Percentiles rank a stretch among this genome's conserved stretches.
Evolutionary conservation across 257 asterid genomes (phyloP).

Genomic region (Cruciata laevipes): DNA sequence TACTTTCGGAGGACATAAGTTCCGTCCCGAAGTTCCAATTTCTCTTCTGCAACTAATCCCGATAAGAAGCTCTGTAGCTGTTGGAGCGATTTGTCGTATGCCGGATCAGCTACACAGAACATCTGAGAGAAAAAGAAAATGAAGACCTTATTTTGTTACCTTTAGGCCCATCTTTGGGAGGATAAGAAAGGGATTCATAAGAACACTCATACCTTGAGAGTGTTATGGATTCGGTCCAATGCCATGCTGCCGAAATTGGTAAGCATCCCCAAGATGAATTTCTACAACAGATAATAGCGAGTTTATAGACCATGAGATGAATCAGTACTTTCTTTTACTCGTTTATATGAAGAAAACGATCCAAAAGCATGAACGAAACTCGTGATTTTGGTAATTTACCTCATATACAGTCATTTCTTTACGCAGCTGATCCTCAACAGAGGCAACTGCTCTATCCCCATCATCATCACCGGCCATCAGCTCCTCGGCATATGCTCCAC

Average conservation of each 20-base stretch:
- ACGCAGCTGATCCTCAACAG: slow-evolving; percentile 84
- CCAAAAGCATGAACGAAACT: not conserved
- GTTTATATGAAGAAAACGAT: not conserved
- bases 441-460: slow-evolving; percentile 74
- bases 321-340: too few relatives aligned
- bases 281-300: slow-evolving; percentile 38
- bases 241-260: slow-evolving; percentile 98
- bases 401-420: slow-evolving; percentile 96
- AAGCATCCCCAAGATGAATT: slow-evolving; percentile 90
- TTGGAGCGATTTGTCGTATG: slow-evolving; percentile 89
- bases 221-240: slow-evolving; percentile 88
- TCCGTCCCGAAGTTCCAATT: slow-evolving; percentile 72
- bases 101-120: slow-evolving; percentile 90
- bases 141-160: not conserved
- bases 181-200: not conserved
- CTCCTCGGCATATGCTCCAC: slow-evolving; percentile 62
- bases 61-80: slow-evolving; percentile 85
- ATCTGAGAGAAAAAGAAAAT: slow-evolving; percentile 41
- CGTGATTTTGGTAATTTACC: slow-evolving; percentile 32
- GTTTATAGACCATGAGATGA: not conserved
- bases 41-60: slow-evolving; percentile 90
- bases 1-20: slow-evolving; percentile 65
- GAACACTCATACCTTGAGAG: slow-evolving; percentile 65
- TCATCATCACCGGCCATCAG: slow-evolving; percentile 79
- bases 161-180: not conserved